Evolutionary conservation across 2,329 filamentous ascomycete species (phyloP).

Genomic region (Phaeosphaeria sp.): DNA sequence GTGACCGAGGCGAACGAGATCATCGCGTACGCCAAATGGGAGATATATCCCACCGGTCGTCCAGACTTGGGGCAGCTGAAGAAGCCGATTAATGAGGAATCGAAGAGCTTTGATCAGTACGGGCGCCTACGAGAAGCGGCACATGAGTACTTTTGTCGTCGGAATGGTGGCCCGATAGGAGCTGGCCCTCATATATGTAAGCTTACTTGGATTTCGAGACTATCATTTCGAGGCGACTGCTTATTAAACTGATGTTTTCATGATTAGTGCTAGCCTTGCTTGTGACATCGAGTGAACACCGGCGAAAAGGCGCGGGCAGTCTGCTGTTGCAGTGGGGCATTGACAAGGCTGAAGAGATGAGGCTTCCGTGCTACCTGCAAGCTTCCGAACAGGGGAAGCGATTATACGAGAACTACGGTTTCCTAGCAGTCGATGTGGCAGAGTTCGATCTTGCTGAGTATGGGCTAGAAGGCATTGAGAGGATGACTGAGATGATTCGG

Average conservation of each 20-base stretch:
- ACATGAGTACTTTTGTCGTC: constrained; percentile 2
- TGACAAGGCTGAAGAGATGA: neutral
- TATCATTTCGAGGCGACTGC: too few relatives aligned
- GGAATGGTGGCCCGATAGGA: constrained; percentile 1
- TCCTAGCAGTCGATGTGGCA: neutral
- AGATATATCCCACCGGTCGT: constrained; percentile 1
- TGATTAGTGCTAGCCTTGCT: neutral
- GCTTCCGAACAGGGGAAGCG: neutral
- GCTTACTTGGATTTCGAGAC: neutral
- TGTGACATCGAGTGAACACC: neutral
- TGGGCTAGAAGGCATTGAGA: neutral
- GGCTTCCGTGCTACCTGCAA: neutral
- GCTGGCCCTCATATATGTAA: constrained; percentile 4
- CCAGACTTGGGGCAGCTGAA: constrained; percentile 1
- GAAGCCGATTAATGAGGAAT: constrained; percentile 3
- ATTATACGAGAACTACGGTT: neutral
- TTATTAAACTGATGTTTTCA: too few relatives aligned
- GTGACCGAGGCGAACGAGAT: neutral
- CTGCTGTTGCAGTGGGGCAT: neutral
- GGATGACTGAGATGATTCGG: neutral
- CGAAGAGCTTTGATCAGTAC: constrained; percentile 3
- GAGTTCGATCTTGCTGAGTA: neutral
- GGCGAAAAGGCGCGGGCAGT: neutral
- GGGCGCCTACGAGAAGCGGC: constrained; percentile 1
- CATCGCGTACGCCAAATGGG: constrained; percentile 5